phyloP scores from a whole-genome alignment of 441 rosid genomes.

The Flueggea neowawraea region DNA sequence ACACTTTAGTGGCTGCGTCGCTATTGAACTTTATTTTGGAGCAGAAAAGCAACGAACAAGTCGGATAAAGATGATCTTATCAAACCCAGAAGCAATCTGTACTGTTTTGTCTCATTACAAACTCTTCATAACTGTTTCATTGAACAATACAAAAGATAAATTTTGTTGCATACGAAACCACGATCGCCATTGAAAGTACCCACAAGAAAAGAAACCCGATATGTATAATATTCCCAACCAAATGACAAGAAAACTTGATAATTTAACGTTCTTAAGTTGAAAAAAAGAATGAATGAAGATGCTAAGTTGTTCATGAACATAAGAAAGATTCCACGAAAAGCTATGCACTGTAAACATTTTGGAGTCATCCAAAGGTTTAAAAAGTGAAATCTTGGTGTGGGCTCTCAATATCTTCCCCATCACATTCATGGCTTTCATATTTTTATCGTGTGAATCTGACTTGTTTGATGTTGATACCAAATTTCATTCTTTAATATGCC shows the following conservation, averaged over 20 bases:
- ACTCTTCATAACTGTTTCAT: neutral
- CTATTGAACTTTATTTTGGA: too few species aligned
- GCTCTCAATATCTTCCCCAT: constrained; percentile 15
- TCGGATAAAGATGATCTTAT: neutral
- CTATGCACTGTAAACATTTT: neutral
- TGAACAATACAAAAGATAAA: neutral
- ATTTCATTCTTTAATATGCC: neutral
- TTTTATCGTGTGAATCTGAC: neutral
- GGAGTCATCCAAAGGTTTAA: neutral
- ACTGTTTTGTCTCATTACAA: neutral
- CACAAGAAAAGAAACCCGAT: constrained; percentile 1
- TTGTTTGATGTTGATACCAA: constrained; percentile 6
- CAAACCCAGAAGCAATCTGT: neutral
- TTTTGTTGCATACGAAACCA: neutral
- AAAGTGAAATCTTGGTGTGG: constrained; percentile 11
- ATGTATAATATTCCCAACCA: neutral
- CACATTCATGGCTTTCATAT: constrained; percentile 4
- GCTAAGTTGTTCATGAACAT: neutral
- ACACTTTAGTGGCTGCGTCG: too few species aligned
- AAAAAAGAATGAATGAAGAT: neutral
- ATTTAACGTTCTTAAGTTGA: too few species aligned
- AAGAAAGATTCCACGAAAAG: neutral
- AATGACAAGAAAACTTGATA: neutral
- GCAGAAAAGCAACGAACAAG: too few species aligned
- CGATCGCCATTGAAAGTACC: constrained; percentile 2